Evolutionary conservation across 345 rosid genomes (phyloP).

Genomic region (Heritiera littoralis): DNA sequence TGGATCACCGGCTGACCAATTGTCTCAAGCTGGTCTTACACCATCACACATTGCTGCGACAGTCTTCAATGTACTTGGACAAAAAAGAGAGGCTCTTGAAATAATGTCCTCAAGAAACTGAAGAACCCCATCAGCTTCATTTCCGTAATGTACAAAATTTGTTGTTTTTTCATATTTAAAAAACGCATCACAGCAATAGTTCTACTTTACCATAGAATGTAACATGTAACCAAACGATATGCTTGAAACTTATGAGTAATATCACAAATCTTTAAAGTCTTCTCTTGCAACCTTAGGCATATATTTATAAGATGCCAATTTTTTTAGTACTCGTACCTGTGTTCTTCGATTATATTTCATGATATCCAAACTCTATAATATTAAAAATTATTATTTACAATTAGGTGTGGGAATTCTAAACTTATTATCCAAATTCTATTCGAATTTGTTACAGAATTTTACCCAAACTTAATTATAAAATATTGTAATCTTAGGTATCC

Average conservation of each 20-base stretch:
- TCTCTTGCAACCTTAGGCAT: not conserved
- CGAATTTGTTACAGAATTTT: too few relatives aligned
- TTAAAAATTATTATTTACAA: too few relatives aligned
- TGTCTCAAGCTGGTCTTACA: slow-evolving; percentile 75
- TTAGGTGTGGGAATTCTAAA: too few relatives aligned
- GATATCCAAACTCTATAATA: too few relatives aligned
- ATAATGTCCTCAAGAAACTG: slow-evolving; percentile 41
- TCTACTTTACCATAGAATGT: not conserved
- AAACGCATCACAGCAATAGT: not conserved
- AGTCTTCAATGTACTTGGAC: slow-evolving; percentile 62
- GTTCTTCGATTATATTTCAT: too few relatives aligned
- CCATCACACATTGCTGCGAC: slow-evolving; percentile 92
- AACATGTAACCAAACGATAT: not conserved
- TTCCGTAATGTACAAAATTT: not conserved
- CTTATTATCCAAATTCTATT: too few relatives aligned
- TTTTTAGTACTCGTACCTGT: too few relatives aligned
- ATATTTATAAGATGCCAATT: not conserved
- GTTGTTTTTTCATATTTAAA: not conserved
- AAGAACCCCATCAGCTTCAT: not conserved
- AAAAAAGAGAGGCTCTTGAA: slow-evolving; percentile 58
- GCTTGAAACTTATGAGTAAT: not conserved
- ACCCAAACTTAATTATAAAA: too few relatives aligned
- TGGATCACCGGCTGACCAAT: slow-evolving; percentile 76
- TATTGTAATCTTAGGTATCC: too few relatives aligned
- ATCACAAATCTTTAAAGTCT: not conserved